Base-by-base conservation (phyloP, 441 rosid genomes). In the Flueggea neowawraea region DNA sequence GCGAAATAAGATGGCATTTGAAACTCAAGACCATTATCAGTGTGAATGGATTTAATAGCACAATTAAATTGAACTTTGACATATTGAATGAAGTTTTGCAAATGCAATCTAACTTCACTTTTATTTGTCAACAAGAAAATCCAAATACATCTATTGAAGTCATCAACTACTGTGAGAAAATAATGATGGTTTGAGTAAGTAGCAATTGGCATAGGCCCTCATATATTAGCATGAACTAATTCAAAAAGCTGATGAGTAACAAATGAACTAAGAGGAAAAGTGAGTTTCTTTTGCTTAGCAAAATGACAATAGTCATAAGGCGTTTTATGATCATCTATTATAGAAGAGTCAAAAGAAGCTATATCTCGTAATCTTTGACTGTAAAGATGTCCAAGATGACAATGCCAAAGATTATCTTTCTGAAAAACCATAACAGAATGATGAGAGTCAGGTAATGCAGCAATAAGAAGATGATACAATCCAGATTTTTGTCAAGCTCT, bases 131-230 rank as follows among this genome's bases (percentile, higher is more conserved):
- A 12, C 15, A 62, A 15, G 7, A 11, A 63, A 8, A 45, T n/a
- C 67, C 67, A 63, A 1, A 51, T 55, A n/a, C 28, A 52, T 13
- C 14, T 12, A 8, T 4, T 63, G 31, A 6, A 22, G 6, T 63
- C 60, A 22, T 63, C 60, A 14, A 63, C 60, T 2, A 63, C 9
- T 3, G 60, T 63, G 6, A 54, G n/a, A 31, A 63, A 28, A n/a
- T 54, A 63, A 4, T 10, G 2, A 2, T 14, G 12, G 1, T 52
- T 41, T 39, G 11, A 9, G 0, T 11, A 5, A 2, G 59, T 12
- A 13, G 12, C 16, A 12, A 43, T 1, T 3, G 3, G 1, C 16
- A 33, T 16, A 0, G 60, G 67, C 6, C 60, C 67, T 59, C 45
- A 63, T 0, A 63, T 14, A 10, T 63, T 59, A 6, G 53, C 12